Evolutionary conservation across 768 basidiomycete genomes (phyloP), one percentile per base, ranked within the genome.

Genomic region (Tricholoma terreum): DNA sequence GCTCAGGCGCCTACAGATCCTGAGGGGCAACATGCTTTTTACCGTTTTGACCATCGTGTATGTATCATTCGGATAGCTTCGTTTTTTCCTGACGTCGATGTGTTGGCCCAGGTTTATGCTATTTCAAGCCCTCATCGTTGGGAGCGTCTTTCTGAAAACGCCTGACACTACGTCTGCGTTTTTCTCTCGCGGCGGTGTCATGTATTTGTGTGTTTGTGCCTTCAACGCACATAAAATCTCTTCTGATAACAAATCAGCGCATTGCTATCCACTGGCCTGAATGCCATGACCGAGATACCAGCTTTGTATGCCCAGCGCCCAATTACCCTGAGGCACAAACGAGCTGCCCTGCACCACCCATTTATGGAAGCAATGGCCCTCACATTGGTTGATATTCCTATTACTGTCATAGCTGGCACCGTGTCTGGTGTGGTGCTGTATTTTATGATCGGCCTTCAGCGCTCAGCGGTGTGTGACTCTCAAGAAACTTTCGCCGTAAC

Each of bases 271-370:
- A 71, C 80, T 4, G 84, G 82, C 0, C 66, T 90, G 30, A 75
- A 78, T 2, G 73, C 80, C 12, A 82, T 87, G 83, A 75, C 87
- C 10, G 86, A 87, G 65, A 85, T 87, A 43, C 81, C 84, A 36
- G 72, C 85, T 1, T 69, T 87, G n/a, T 88, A 81, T 62, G 61
- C 69, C 2, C 85, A 86, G 63, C 81, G 86, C 5, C 81, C 83
- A 0, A 85, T 88, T 36, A 74, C 87, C 9, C 68, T 75, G 36
- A 76, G 83, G 12, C 86, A 88, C 57, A 69, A 77, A 36, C 75
- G 76, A 45, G 83, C 83, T 0, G 86, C 85, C 6, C 79, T 87
- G 76, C 85, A 87, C 60, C 79, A 82, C 52, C 82, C 82, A 2
- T 80, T 80, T 61, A 69, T 80, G 22, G 82, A 83, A 63, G 65